Percentiles rank a stretch among this genome's conserved stretches.
phyloP scores from a whole-genome alignment of 148 eudicot species.

The Rhododendron henanense region DNA sequence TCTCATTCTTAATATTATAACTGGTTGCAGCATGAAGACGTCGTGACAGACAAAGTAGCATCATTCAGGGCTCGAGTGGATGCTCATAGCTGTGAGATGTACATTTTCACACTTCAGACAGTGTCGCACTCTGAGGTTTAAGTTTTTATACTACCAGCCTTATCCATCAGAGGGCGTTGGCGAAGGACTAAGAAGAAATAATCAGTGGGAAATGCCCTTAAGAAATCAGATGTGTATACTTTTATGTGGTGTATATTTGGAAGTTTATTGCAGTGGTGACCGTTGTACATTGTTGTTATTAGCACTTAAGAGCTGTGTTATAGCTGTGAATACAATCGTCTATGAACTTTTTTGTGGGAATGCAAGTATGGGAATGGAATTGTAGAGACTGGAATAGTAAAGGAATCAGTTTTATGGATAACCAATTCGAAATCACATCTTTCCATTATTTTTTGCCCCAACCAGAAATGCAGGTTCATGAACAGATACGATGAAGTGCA shows the following conservation, averaged over 20 bases:
- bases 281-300: neutral
- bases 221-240: neutral
- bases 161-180: neutral
- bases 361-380: neutral
- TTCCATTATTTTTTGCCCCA: neutral
- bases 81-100: slow-evolving; percentile 76
- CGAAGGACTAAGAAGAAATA: neutral
- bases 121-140: slow-evolving; percentile 21
- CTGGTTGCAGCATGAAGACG: slow-evolving; percentile 54
- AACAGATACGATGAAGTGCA: neutral
- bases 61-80: slow-evolving; percentile 57
- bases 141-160: neutral
- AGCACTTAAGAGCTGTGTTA: neutral
- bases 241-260: neutral
- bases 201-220: neutral
- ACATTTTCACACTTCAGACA: slow-evolving; percentile 55
- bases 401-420: neutral
- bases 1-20: neutral
- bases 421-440: neutral
- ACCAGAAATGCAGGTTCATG: neutral
- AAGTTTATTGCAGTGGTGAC: neutral
- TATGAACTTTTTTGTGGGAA: neutral
- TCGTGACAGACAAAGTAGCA: slow-evolving; percentile 38
- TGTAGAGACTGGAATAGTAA: neutral
- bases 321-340: neutral